phyloP scores from a whole-genome alignment of 495 filamentous ascomycete genomes.

The Lichina pygmaea region DNA sequence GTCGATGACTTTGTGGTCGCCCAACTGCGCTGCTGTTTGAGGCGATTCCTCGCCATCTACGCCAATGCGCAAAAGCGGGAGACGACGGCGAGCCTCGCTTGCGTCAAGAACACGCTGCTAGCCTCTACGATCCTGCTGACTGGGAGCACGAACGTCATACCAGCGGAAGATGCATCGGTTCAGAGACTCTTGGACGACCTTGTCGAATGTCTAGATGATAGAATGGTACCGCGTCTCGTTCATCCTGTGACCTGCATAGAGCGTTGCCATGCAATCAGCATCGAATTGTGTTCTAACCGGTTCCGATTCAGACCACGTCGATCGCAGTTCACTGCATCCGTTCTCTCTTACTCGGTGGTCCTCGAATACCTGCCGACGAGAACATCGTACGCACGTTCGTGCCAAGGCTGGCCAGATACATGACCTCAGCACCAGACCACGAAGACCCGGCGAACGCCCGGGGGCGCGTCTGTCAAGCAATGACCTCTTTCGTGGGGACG shows the following conservation, averaged over 20 bases:
- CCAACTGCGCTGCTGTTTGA: constrained; percentile 46
- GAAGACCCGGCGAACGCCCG: constrained; percentile 52
- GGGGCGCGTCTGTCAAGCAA: constrained; percentile 36
- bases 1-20: constrained; percentile 15
- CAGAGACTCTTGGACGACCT: constrained; percentile 42
- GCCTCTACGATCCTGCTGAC: constrained; percentile 74
- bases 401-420: constrained; percentile 50
- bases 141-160: constrained; percentile 40
- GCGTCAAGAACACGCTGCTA: constrained; percentile 80
- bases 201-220: constrained; percentile 61
- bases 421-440: constrained; percentile 29
- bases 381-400: constrained; percentile 46
- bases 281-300: not conserved
- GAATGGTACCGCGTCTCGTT: constrained; percentile 21
- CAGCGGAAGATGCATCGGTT: constrained; percentile 44
- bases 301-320: constrained; percentile 33
- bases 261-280: too few species aligned
- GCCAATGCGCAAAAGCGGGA: constrained; percentile 65
- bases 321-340: constrained; percentile 72
- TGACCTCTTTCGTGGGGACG: constrained; percentile 38
- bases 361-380: constrained; percentile 40
- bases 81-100: constrained; percentile 48
- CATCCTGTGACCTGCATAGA: too few species aligned
- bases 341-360: constrained; percentile 39
- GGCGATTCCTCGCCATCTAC: constrained; percentile 55